Conservation (phyloP, 148 eudicot genomes). For the Arbutus unedo region DNA sequence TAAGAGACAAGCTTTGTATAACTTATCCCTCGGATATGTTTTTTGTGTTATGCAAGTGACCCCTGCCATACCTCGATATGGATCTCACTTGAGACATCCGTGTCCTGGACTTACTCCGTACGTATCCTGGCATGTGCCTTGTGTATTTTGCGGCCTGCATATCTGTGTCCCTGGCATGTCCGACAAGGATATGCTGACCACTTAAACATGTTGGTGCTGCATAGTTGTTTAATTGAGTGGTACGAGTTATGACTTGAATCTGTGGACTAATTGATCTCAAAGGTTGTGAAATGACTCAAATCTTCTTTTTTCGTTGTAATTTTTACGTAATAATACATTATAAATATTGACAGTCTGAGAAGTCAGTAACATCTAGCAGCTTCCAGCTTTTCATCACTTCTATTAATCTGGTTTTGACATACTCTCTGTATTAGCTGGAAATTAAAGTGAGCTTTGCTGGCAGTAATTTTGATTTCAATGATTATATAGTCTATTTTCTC, state of each 20-base stretch:
- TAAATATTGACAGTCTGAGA: not conserved
- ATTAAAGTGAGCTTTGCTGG: not conserved
- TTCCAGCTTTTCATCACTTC: not conserved
- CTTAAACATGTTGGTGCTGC: not conserved
- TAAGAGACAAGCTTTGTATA: not conserved
- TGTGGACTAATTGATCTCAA: not conserved
- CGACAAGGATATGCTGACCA: not conserved
- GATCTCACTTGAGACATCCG: not conserved
- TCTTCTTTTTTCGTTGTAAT: not conserved
- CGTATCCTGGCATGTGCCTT: not conserved
- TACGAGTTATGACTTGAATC: not conserved
- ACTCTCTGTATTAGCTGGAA: not conserved
- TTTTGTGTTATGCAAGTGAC: not conserved
- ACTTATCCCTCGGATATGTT: not conserved
- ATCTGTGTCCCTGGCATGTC: not conserved
- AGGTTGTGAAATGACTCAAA: not conserved
- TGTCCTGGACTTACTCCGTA: not conserved
- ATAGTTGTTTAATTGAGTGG: not conserved
- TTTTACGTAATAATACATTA: not conserved
- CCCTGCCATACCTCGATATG: not conserved
- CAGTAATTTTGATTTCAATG: not conserved
- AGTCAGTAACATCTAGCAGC: not conserved
- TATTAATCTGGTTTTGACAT: not conserved
- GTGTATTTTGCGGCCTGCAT: too few relatives aligned
- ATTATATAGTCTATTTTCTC: not conserved